Percentiles rank a stretch among this genome's conserved stretches.
phyloP scores from a whole-genome alignment of 2,329 filamentous ascomycete genomes.

The Clonostachys rhizophaga region DNA sequence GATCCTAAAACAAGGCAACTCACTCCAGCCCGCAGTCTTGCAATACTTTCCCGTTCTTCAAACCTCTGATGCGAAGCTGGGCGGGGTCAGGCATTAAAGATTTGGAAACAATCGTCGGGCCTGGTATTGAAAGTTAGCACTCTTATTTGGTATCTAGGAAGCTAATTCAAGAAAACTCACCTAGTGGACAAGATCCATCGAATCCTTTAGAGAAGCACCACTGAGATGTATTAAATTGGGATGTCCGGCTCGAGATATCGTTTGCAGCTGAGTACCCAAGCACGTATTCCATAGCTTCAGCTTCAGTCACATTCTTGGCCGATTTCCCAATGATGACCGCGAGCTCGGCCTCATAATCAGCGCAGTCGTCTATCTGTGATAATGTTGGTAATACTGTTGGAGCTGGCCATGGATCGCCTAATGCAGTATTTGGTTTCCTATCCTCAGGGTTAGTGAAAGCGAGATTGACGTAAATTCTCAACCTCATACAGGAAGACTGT shows the following conservation, averaged over 20 bases:
- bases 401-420: conserved; percentile 48
- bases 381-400: conserved; percentile 46
- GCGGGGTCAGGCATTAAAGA: conserved; percentile 32
- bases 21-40: conserved; percentile 33
- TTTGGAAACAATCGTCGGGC: conserved; percentile 42
- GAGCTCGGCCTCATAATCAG: conserved; percentile 57
- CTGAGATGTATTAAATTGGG: conserved; percentile 48
- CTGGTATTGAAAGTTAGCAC: conserved; percentile 10
- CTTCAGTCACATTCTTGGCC: conserved; percentile 48
- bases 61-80: conserved; percentile 30
- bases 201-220: conserved; percentile 56
- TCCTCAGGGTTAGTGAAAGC: not conserved
- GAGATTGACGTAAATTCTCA: not conserved
- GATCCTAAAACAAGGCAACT: conserved; percentile 1
- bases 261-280: conserved; percentile 61
- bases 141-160: not conserved
- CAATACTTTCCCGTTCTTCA: conserved; percentile 45
- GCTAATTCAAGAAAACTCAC: conserved; percentile 1
- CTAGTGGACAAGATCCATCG: conserved; percentile 46
- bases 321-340: conserved; percentile 48
- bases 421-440: conserved; percentile 45
- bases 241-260: conserved; percentile 56
- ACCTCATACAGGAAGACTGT: conserved; percentile 43
- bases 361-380: conserved; percentile 41
- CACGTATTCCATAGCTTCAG: conserved; percentile 52